A percentile compares a stretch with the other conserved stretches of the same genome.
Conservation (phyloP, 164 flowering plant species). For the Buxus sempervirens region DNA sequence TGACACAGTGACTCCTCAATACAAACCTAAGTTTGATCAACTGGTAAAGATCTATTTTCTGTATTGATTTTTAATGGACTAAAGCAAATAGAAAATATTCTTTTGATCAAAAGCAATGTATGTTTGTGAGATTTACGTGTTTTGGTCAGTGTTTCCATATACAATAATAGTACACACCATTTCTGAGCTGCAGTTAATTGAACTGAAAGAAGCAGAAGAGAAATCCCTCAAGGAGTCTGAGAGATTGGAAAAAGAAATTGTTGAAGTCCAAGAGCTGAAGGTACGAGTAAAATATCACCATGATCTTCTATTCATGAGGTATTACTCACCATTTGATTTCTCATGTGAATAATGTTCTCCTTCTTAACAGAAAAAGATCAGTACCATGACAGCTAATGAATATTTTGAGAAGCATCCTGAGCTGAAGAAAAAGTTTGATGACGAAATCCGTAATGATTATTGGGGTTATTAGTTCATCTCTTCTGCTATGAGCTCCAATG, state of each 20-base stretch:
- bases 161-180: too few species aligned
- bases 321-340: not conserved
- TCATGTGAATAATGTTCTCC: not conserved
- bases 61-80: not conserved
- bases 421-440: slow-evolving; percentile 88
- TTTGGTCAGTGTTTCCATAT: too few species aligned
- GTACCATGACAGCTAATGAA: slow-evolving; percentile 94
- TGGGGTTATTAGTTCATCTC: slow-evolving; percentile 71
- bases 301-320: not conserved
- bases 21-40: slow-evolving; percentile 81
- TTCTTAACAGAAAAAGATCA: slow-evolving; percentile 60
- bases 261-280: slow-evolving; percentile 86
- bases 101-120: too few species aligned
- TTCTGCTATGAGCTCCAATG: not conserved
- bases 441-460: slow-evolving; percentile 85
- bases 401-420: slow-evolving; percentile 96
- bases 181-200: slow-evolving; percentile 55
- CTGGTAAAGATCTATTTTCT: slow-evolving; percentile 46
- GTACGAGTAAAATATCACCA: slow-evolving; percentile 26
- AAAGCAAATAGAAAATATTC: too few species aligned
- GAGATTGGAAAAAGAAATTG: slow-evolving; percentile 85
- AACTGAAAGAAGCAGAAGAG: slow-evolving; percentile 86
- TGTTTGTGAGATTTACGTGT: too few species aligned
- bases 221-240: slow-evolving; percentile 82
- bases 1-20: slow-evolving; percentile 87